Evolutionary conservation across 768 basidiomycete genomes (phyloP).

Genomic region (Hortiboletus flavorubellus): DNA sequence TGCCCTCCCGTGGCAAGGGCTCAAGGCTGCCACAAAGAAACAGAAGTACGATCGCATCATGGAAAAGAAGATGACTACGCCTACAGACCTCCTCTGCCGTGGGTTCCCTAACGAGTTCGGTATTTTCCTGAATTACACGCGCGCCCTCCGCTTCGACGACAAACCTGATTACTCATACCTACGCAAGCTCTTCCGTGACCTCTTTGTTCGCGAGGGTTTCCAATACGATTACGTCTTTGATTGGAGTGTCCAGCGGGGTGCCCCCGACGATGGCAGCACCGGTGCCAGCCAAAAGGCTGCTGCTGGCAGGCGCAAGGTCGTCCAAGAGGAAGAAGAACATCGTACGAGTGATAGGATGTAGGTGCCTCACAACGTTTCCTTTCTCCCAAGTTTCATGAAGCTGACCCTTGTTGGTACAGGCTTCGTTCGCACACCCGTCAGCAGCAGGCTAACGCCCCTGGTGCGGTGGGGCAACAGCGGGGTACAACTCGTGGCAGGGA

Average conservation of each 20-base stretch:
- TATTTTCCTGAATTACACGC: conserved; percentile 98
- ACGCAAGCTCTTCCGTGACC: conserved; percentile 97
- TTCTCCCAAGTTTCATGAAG: conserved; percentile 7
- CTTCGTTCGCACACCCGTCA: conserved; percentile 85
- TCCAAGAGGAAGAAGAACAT: conserved; percentile 83
- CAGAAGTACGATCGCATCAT: conserved; percentile 99
- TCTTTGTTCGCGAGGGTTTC: conserved; percentile 95
- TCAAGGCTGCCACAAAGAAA: conserved; percentile 99
- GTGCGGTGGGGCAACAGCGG: conserved; percentile 46
- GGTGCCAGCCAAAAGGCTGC: conserved; percentile 60
- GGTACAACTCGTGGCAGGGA: conserved; percentile 39
- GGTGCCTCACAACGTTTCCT: conserved; percentile 33
- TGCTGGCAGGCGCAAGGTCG: conserved; percentile 70
- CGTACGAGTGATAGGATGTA: conserved; percentile 81
- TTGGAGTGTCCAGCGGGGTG: conserved; percentile 86
- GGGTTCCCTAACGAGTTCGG: conserved; percentile 99
- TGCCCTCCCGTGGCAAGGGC: conserved; percentile 96
- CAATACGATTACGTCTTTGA: conserved; percentile 99
- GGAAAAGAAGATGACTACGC: conserved; percentile 99
- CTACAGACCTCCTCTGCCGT: conserved; percentile 94
- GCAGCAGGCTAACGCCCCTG: conserved; percentile 57
- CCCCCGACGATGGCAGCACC: conserved; percentile 61
- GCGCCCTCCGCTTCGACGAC: conserved; percentile 98
- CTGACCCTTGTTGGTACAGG: conserved; percentile 41
- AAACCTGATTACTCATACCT: conserved; percentile 99